Conservation (phyloP, 1,284 basidiomycete species). For the Leccinum subrobustum region DNA sequence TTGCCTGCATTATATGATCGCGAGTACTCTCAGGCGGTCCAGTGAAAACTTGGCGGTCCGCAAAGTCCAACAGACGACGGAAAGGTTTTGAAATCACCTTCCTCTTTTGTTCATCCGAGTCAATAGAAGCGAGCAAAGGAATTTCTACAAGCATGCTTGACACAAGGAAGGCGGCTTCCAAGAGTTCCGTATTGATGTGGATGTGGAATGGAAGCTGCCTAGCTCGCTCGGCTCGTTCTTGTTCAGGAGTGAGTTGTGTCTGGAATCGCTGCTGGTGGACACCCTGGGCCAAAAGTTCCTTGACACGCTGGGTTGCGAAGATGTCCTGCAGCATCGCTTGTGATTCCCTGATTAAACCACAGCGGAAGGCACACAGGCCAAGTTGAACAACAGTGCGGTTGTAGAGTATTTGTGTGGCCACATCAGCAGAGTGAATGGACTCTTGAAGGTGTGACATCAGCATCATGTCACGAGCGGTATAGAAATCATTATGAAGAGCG, state of each 20-base stretch:
- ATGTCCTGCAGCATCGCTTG: conserved; percentile 95
- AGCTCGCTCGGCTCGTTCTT: conserved; percentile 95
- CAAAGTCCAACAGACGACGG: conserved; percentile 93
- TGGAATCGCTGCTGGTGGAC: conserved; percentile 93
- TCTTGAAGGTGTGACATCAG: conserved; percentile 99
- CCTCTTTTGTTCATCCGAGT: conserved; percentile 90
- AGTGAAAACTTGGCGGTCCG: conserved; percentile 96
- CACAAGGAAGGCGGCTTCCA: conserved; percentile 97
- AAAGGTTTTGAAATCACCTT: conserved; percentile 95
- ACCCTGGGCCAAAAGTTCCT: conserved; percentile 96
- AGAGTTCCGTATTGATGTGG: conserved; percentile 98
- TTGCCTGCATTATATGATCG: conserved; percentile 99
- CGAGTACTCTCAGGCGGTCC: conserved; percentile 98
- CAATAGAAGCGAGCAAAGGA: conserved; percentile 91
- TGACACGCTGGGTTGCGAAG: conserved; percentile 93
- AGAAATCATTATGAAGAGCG: conserved; percentile 94
- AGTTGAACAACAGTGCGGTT: conserved; percentile 98
- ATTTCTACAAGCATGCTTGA: conserved; percentile 99
- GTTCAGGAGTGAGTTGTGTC: conserved; percentile 79
- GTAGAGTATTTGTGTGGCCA: conserved; percentile 97
- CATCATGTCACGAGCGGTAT: conserved; percentile 97
- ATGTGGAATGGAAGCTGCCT: conserved; percentile 98
- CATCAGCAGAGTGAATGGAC: conserved; percentile 92
- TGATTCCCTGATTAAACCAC: conserved; percentile 92
- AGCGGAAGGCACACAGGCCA: conserved; percentile 95